Evolutionary conservation across 2,329 filamentous ascomycete genomes (phyloP).

Genomic region (Monosporascus cannonballus): DNA sequence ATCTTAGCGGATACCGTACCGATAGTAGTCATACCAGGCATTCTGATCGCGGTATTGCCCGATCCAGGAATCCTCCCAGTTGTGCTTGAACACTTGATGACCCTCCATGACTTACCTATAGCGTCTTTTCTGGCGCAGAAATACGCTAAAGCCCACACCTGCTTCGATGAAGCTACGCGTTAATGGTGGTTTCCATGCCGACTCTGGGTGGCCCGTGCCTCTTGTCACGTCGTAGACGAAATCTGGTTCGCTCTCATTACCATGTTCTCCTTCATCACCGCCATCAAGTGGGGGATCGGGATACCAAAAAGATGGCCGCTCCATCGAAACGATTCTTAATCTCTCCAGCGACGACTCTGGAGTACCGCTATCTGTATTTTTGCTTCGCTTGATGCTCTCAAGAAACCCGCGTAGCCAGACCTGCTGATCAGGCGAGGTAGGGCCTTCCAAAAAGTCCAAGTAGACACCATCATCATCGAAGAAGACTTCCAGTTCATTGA

Average conservation of each 20-base stretch:
- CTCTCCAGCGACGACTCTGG: background rate
- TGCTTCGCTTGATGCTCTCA: background rate
- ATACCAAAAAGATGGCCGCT: background rate
- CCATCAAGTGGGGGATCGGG: background rate
- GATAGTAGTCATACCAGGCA: too few species aligned
- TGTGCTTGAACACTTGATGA: background rate
- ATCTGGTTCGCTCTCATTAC: background rate
- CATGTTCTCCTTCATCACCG: background rate
- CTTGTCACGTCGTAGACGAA: background rate
- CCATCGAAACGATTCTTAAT: background rate
- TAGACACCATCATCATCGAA: background rate
- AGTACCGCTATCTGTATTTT: background rate
- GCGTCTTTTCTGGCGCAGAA: background rate
- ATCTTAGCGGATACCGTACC: too few species aligned
- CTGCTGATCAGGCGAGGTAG: background rate
- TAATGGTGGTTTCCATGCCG: background rate
- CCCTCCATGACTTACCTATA: constrained; percentile 1
- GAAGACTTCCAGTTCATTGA: constrained; percentile 5
- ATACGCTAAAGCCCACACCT: constrained; percentile 4
- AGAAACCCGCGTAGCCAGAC: constrained; percentile 1
- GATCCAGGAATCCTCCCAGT: background rate
- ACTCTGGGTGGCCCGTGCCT: background rate
- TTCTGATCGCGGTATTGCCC: too few species aligned
- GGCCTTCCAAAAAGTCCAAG: background rate
- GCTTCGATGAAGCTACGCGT: background rate